Percentiles rank a stretch among this genome's conserved stretches.
Conservation (phyloP, 2,329 filamentous ascomycete species). For the Colletotrichum melonis region DNA sequence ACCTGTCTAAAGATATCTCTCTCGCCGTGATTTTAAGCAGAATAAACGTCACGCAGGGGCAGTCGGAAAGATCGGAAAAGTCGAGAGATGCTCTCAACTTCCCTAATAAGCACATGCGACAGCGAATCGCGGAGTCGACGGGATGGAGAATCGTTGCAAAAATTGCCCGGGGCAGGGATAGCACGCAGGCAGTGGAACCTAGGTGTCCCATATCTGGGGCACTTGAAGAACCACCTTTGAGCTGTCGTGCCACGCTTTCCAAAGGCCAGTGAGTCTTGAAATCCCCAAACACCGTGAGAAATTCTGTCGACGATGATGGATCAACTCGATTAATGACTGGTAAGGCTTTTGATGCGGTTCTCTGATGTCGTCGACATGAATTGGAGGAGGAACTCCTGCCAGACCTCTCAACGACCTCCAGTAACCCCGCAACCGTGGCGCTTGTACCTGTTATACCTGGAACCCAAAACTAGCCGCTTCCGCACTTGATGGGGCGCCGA, state of each 20-base stretch:
- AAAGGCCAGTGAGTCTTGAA: neutral
- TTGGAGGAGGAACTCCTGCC: neutral
- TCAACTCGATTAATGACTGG: neutral
- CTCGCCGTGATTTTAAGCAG: neutral
- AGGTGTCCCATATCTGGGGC: too few species aligned
- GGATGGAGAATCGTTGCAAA: neutral
- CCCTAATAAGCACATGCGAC: neutral
- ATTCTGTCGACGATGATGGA: neutral
- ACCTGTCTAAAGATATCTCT: neutral
- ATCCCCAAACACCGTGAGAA: neutral
- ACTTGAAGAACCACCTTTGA: neutral
- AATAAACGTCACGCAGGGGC: neutral
- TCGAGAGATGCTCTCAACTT: neutral
- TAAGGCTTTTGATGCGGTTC: neutral
- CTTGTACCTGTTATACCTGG: neutral
- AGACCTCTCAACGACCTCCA: neutral
- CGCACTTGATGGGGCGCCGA: neutral
- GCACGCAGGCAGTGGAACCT: neutral
- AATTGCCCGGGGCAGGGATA: neutral
- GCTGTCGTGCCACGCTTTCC: neutral
- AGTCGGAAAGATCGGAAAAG: neutral
- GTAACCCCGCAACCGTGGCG: neutral
- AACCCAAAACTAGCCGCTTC: neutral
- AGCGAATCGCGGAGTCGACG: neutral
- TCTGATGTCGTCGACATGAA: neutral